A percentile compares a stretch with the other conserved stretches of the same genome.
Conservation (phyloP, 495 filamentous ascomycete genomes). For the Monascus purpureus region DNA sequence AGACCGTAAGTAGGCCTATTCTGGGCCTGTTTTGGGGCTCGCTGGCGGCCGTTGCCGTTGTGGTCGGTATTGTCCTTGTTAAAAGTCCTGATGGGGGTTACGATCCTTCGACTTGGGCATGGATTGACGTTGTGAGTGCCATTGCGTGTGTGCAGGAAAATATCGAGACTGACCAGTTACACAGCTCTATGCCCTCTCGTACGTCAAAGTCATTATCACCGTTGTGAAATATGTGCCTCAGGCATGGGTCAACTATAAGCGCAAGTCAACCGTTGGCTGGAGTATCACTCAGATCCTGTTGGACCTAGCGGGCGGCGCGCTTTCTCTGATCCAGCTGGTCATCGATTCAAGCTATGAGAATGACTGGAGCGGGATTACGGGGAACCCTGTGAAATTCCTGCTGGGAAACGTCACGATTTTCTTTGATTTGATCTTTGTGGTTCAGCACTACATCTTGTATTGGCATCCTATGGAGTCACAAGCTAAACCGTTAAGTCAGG, state of each 20-base stretch:
- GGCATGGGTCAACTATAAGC: conserved; percentile 64
- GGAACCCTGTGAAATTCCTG: conserved; percentile 83
- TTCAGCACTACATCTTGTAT: conserved; percentile 80
- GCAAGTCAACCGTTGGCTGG: conserved; percentile 77
- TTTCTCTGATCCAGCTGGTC: conserved; percentile 71
- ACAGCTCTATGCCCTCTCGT: conserved; percentile 68
- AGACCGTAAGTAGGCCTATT: conserved; percentile 50
- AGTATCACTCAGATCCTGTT: conserved; percentile 74
- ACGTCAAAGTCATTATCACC: conserved; percentile 79
- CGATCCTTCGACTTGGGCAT: conserved; percentile 45
- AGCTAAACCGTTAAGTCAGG: conserved; percentile 4
- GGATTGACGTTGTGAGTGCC: conserved; percentile 64
- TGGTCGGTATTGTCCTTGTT: conserved; percentile 39
- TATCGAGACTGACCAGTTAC: neutral
- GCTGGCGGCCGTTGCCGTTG: conserved; percentile 39
- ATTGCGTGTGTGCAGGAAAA: neutral
- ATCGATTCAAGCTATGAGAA: conserved; percentile 73
- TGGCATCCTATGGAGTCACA: conserved; percentile 12
- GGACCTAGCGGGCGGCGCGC: conserved; percentile 63
- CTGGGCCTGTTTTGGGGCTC: conserved; percentile 53
- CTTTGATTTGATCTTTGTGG: conserved; percentile 77
- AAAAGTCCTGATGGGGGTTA: conserved; percentile 38
- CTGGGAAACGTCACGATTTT: conserved; percentile 69
- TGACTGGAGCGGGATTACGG: conserved; percentile 80
- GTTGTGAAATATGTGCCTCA: conserved; percentile 89